Base-by-base conservation (phyloP, 192 early-diverging fungal species). In the Linnemannia schmuckeri region DNA sequence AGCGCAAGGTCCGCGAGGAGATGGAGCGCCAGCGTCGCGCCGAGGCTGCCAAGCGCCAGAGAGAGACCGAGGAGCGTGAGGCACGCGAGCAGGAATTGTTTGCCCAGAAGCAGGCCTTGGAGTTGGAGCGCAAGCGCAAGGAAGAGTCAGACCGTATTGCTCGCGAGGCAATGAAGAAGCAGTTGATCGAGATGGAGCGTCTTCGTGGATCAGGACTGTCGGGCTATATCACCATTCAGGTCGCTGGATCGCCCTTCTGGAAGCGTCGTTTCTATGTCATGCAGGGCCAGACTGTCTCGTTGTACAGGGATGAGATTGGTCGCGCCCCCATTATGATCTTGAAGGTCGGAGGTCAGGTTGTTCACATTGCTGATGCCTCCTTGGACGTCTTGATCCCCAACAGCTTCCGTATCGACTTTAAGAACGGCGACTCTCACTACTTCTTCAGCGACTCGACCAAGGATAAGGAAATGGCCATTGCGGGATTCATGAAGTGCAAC, bases 181-280 rank as follows among this genome's bases (percentile, higher is more conserved):
- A 89, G 41, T 78, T 85, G 70, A 88, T 75, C 74, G 90, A 81
- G 82, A 89, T 77, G 92, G 89, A 89, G 77, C 22, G 76, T 49
- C 77, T 85, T 40, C 69, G 42, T 22, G 91, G 88, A 66, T 88
- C 82, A 74, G 82, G 82, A 52, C 74, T 90, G 38, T 77, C 81
- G 35, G 90, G 90, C 12, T 90, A 85, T 70, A 85, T 90, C 54
- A 89, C 90, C 27, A 88, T 90, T 76, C 90, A 90, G 82, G 79
- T 82, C 44, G 88, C 84, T 74, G 90, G 88, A 42, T 85, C 77
- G 46, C 82, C 91, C 82, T 90, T 92, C 74, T 94, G 92, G 93
- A 91, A 89, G 70, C 89, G 93, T 54, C 90, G 93, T 13, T 94
- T 88, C 79, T 94, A 93, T 81, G 80, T 88, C 44, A 90, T 94